Base-by-base conservation (phyloP, 371 early-diverging fungal species). In the Cokeromyces recurvatus region DNA sequence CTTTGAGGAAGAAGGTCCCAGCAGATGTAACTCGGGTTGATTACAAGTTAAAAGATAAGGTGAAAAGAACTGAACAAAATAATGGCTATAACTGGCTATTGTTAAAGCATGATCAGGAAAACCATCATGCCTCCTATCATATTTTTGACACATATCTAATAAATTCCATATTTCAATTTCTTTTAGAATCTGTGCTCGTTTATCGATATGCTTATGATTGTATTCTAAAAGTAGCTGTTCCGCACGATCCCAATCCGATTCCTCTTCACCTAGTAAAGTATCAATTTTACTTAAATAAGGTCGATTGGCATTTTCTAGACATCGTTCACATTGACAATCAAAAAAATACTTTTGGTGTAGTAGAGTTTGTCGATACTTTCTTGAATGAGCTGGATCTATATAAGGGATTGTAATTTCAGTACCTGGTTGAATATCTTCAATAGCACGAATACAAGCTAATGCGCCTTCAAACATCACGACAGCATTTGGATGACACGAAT, bases 401-500 rank as follows among this genome's bases (percentile, higher is more conserved):
- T 94, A 94, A 1, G 89, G 62, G 5, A 92, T 73, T 0, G 78
- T 78, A n/a, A 94, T 63, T 55, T 94, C 92, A 14, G 87, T 77
- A 0, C 82, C 88, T 0, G 50, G 49, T 2, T 43, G 43, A 40
- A 94, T 81, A 35, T 79, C 71, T 25, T 78, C 74, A 19, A 90
- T 68, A 0, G 86, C 82, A 23, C 71, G 72, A 27, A 91, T 68
- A 37, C 76, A 56, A 48, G 78, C 74, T 14, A 71, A 46, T 2
- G 79, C 75, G 0, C 64, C 57, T 14, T 69, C 75, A 52, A 78
- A 84, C 43, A 79, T 73, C 15, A 84, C 82, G 4, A 80, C 71
- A 17, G 86, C 82, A 47, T 91, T 93, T 10, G 93, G 95, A 11
- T 71, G 57, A 55, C 95, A 94, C 2, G 88, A 85, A 64, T 94